Evolutionary conservation across 164 flowering plant species (phyloP).

Genomic region (Pachysandra terminalis): DNA sequence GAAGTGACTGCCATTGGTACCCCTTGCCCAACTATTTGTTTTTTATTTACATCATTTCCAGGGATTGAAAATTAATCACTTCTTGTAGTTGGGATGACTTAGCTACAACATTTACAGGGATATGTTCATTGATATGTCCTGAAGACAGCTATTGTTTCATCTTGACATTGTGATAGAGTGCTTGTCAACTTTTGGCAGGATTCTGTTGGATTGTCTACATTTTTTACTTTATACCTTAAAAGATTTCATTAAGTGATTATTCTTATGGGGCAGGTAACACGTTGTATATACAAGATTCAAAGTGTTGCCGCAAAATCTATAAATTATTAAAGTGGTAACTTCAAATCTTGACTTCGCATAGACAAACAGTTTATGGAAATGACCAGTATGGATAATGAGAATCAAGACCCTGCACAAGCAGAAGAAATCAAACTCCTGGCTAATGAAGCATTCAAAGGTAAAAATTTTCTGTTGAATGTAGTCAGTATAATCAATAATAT

Average conservation of each 20-base stretch:
- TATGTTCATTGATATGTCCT: too few species aligned
- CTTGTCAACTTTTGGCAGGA: neutral
- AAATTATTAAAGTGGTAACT: conserved; percentile 4
- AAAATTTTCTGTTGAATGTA: neutral
- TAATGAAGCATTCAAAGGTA: conserved; percentile 95
- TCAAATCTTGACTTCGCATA: conserved; percentile 1
- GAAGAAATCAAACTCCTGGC: conserved; percentile 77
- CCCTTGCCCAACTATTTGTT: neutral
- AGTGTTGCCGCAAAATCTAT: conserved; percentile 5
- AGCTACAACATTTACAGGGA: neutral
- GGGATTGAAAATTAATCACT: neutral
- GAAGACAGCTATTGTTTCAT: neutral
- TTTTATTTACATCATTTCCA: neutral
- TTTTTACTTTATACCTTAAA: too few species aligned
- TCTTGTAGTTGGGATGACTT: neutral
- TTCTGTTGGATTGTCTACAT: neutral
- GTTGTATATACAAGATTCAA: neutral
- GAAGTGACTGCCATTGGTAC: neutral
- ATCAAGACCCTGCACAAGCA: conserved; percentile 51
- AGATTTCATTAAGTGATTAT: neutral
- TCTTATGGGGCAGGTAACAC: neutral
- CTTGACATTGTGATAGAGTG: neutral
- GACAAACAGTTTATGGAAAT: conserved; percentile 6
- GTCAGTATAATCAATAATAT: neutral
- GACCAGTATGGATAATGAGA: conserved; percentile 50